phyloP scores from a whole-genome alignment of 371 early-diverging fungal genomes.

The Rhizopus microsporus region DNA sequence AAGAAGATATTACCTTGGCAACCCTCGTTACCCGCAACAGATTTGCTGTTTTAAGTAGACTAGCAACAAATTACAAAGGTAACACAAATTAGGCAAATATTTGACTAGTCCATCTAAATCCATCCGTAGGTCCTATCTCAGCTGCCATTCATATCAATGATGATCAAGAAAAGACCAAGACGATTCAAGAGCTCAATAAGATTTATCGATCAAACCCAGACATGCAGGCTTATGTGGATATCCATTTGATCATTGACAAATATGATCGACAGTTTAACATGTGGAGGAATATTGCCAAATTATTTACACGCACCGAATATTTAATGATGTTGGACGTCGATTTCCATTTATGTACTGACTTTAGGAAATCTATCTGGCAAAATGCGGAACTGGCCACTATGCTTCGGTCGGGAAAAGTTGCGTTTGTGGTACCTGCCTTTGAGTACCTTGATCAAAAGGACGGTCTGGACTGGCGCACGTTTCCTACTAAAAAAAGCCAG shows the following conservation, averaged over 20 bases:
- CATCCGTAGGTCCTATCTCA: slow-evolving; percentile 45
- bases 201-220: slow-evolving; percentile 46
- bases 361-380: slow-evolving; percentile 47
- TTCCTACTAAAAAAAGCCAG: slow-evolving; percentile 56
- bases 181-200: slow-evolving; percentile 42
- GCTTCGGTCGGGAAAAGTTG: slow-evolving; percentile 50
- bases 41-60: slow-evolving; percentile 42
- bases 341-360: slow-evolving; percentile 63
- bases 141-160: slow-evolving; percentile 57
- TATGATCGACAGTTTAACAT: slow-evolving; percentile 64
- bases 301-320: slow-evolving; percentile 60
- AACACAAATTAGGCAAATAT: background rate
- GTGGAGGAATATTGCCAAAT: slow-evolving; percentile 69
- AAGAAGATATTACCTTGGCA: slow-evolving; percentile 58
- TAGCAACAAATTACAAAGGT: slow-evolving; percentile 57
- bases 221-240: slow-evolving; percentile 50
- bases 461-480: slow-evolving; percentile 54
- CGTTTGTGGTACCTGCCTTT: slow-evolving; percentile 68
- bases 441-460: slow-evolving; percentile 60
- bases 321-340: slow-evolving; percentile 66
- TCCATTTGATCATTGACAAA: slow-evolving; percentile 55
- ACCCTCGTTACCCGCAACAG: slow-evolving; percentile 55
- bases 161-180: slow-evolving; percentile 24
- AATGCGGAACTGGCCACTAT: slow-evolving; percentile 41
- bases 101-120: background rate